phyloP scores from a whole-genome alignment of 2,329 filamentous ascomycete species.

The Pseudocercospora vitis region DNA sequence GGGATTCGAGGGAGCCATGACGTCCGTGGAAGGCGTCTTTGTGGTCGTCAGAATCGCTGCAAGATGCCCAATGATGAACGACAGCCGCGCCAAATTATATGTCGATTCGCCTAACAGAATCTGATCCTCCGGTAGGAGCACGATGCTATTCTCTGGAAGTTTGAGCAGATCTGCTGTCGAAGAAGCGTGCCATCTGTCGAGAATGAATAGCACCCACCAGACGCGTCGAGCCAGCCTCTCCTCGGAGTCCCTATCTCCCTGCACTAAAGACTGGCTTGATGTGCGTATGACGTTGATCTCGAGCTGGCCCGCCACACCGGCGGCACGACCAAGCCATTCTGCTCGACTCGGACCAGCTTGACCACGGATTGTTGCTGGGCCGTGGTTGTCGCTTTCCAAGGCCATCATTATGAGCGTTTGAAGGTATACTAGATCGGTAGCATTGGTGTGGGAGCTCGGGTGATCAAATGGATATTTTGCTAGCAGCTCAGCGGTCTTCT shows the following conservation, averaged over 20 bases:
- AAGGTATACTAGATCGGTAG: constrained; percentile 57
- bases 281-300: constrained; percentile 56
- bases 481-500: constrained; percentile 47
- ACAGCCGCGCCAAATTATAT: constrained; percentile 66
- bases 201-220: constrained; percentile 71
- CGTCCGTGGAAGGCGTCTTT: constrained; percentile 46
- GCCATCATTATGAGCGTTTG: constrained; percentile 67
- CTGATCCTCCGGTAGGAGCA: constrained; percentile 61
- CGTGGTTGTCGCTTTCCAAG: constrained; percentile 63
- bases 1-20: constrained; percentile 45
- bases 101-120: constrained; percentile 61
- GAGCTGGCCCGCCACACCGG: constrained; percentile 65
- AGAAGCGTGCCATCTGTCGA: constrained; percentile 73
- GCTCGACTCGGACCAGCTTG: constrained; percentile 51
- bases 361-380: constrained; percentile 49
- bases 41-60: constrained; percentile 50
- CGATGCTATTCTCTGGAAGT: constrained; percentile 62
- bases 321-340: constrained; percentile 63
- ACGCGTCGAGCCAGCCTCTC: constrained; percentile 63
- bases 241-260: constrained; percentile 59
- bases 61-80: constrained; percentile 57
- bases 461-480: constrained; percentile 49
- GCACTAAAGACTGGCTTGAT: constrained; percentile 43
- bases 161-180: constrained; percentile 63
- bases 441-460: constrained; percentile 41